phyloP scores from a whole-genome alignment of 495 filamentous ascomycete genomes.

The Massariosphaeria phaeospora region DNA sequence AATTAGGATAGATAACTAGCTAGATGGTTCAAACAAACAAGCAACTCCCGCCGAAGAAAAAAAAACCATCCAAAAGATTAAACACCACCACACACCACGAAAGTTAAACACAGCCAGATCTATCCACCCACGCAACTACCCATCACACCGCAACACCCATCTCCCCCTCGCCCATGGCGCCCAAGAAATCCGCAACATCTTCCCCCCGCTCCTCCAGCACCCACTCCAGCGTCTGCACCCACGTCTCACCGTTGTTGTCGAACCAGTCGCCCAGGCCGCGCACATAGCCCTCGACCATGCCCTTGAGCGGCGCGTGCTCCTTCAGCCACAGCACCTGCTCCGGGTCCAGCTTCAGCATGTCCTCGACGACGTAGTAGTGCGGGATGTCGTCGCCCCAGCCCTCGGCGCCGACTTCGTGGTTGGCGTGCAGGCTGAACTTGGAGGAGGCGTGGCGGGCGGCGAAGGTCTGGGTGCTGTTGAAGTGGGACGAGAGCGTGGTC shows the following conservation, averaged over 20 bases:
- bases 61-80: not conserved
- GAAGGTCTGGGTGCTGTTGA: slow-evolving; percentile 37
- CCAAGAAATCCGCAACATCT: slow-evolving; percentile 47
- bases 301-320: slow-evolving; percentile 50
- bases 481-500: slow-evolving; percentile 33
- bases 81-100: not conserved
- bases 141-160: slow-evolving; percentile 33
- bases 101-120: not conserved
- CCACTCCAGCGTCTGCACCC: slow-evolving; percentile 47
- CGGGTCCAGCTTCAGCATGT: slow-evolving; percentile 62
- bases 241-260: slow-evolving; percentile 60
- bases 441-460: slow-evolving; percentile 12
- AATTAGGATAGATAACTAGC: no score
- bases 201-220: slow-evolving; percentile 51
- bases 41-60: not conserved
- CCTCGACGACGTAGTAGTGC: slow-evolving; percentile 61
- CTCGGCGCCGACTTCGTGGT: slow-evolving; percentile 44
- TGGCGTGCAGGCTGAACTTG: slow-evolving; percentile 23
- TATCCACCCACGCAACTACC: not conserved
- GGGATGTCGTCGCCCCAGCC: slow-evolving; percentile 61
- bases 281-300: slow-evolving; percentile 52
- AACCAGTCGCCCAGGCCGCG: slow-evolving; percentile 56
- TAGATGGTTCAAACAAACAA: not conserved
- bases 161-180: slow-evolving; percentile 32
- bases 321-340: slow-evolving; percentile 54